Conservation (phyloP, 805 yeast species). For the Starmera quercuum region DNA sequence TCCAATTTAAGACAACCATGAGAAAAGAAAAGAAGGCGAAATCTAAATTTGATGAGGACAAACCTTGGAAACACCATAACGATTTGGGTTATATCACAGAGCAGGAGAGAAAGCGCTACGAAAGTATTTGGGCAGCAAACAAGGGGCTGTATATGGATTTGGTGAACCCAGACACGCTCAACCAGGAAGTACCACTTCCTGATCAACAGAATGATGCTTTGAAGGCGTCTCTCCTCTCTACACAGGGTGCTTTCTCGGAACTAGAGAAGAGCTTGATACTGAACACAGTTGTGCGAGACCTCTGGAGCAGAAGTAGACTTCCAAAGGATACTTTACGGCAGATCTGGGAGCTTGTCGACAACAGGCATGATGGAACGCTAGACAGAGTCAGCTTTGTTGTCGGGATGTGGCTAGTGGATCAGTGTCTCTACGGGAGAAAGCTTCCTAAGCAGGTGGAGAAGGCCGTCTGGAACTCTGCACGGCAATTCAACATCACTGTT, state of each 20-base stretch:
- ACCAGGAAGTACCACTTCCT: constrained; percentile 10
- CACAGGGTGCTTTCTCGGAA: constrained; percentile 18
- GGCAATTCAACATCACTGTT: constrained; percentile 33
- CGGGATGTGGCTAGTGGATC: constrained; percentile 98
- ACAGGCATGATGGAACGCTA: constrained; percentile 61
- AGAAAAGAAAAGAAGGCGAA: constrained; percentile 20
- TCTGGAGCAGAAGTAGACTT: constrained; percentile 77
- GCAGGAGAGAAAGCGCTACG: constrained; percentile 79
- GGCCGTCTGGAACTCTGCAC: constrained; percentile 76
- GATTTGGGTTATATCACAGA: constrained; percentile 46
- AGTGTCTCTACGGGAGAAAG: constrained; percentile 88
- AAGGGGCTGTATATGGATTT: constrained; percentile 51
- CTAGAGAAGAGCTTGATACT: constrained; percentile 21
- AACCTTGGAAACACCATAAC: constrained; percentile 89
- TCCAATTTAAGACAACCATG: constrained; percentile 19
- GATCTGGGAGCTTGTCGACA: constrained; percentile 69
- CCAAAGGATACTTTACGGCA: constrained; percentile 51
- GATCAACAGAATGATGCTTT: constrained; percentile 19
- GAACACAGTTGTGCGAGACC: constrained; percentile 54
- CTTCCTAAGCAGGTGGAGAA: constrained; percentile 64
- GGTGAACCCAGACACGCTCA: constrained; percentile 11
- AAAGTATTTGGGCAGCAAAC: constrained; percentile 91
- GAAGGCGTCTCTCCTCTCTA: constrained; percentile 19
- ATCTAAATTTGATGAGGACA: constrained; percentile 66
- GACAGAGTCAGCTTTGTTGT: constrained; percentile 78